Percentiles rank a stretch among this genome's conserved stretches.
phyloP scores from a whole-genome alignment of 1,139 yeast genomes.

The Blastobotrys ciferrii region DNA sequence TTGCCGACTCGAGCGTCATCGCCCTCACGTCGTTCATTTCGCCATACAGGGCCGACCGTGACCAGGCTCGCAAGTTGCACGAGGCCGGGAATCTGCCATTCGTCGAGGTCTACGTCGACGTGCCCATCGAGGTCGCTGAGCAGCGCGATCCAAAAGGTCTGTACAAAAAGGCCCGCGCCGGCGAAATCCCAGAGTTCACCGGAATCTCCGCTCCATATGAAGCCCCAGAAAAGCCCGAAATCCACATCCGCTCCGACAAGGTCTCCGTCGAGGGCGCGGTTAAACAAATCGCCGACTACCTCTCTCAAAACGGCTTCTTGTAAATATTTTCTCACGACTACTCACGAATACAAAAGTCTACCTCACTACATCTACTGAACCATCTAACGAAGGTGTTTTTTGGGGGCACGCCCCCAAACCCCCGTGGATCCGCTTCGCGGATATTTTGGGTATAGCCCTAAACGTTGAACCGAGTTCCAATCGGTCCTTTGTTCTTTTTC shows the following conservation, averaged over 20 bases:
- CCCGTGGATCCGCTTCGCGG: too few relatives aligned
- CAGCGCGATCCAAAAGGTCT: slow-evolving; percentile 96
- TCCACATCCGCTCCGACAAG: slow-evolving; percentile 73
- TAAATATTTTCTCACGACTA: slow-evolving; percentile 1
- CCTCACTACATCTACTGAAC: background rate
- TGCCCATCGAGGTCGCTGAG: slow-evolving; percentile 90
- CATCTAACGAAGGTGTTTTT: too few relatives aligned
- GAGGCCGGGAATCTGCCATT: slow-evolving; percentile 73
- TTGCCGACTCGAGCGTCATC: slow-evolving; percentile 83
- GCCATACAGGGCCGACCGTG: slow-evolving; percentile 83
- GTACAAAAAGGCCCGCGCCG: slow-evolving; percentile 94
- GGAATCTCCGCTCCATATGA: slow-evolving; percentile 96
- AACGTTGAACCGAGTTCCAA: too few relatives aligned
- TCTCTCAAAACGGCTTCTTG: slow-evolving; percentile 41
- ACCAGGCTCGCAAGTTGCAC: slow-evolving; percentile 80
- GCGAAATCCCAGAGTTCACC: slow-evolving; percentile 89
- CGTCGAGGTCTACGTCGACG: slow-evolving; percentile 87
- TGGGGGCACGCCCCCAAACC: too few relatives aligned
- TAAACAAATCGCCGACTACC: slow-evolving; percentile 64
- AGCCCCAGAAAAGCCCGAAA: slow-evolving; percentile 81
- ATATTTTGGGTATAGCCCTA: too few relatives aligned
- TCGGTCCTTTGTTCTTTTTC: too few relatives aligned
- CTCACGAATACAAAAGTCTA: too few relatives aligned
- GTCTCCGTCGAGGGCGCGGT: slow-evolving; percentile 79
- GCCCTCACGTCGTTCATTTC: slow-evolving; percentile 89